phyloP scores from a whole-genome alignment of 78 protist genomes.

The Dictyostelium firmibasis region DNA sequence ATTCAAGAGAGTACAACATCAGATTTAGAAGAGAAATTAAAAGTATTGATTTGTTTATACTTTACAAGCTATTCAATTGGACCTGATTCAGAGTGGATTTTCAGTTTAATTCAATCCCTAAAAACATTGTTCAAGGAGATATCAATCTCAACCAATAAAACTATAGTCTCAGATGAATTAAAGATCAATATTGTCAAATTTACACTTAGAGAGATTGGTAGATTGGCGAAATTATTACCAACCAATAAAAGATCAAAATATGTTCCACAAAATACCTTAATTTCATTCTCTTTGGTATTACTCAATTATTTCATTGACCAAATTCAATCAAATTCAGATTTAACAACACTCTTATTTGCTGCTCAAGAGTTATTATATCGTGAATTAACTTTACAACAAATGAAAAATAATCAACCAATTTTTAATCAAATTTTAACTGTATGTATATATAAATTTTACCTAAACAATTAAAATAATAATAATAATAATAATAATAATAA shows the following conservation, averaged over 20 bases:
- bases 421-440: neutral
- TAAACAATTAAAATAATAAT: no score
- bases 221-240: neutral
- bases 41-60: neutral
- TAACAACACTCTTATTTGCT: neutral
- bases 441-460: no score
- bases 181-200: neutral
- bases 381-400: slow-evolving; percentile 11
- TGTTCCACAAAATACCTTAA: slow-evolving; percentile 38
- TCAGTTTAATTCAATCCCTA: neutral
- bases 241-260: neutral
- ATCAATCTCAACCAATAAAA: neutral
- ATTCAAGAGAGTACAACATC: neutral
- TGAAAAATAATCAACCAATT: neutral
- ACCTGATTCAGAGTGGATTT: neutral
- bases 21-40: neutral
- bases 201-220: neutral
- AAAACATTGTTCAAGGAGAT: neutral
- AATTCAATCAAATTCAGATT: neutral
- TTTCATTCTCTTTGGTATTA: neutral
- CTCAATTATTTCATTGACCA: neutral
- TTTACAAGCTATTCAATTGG: neutral
- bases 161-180: neutral
- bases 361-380: neutral
- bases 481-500: neutral